phyloP scores from a whole-genome alignment of 1,139 yeast genomes.

The Schizosaccharomyces versatilis region DNA sequence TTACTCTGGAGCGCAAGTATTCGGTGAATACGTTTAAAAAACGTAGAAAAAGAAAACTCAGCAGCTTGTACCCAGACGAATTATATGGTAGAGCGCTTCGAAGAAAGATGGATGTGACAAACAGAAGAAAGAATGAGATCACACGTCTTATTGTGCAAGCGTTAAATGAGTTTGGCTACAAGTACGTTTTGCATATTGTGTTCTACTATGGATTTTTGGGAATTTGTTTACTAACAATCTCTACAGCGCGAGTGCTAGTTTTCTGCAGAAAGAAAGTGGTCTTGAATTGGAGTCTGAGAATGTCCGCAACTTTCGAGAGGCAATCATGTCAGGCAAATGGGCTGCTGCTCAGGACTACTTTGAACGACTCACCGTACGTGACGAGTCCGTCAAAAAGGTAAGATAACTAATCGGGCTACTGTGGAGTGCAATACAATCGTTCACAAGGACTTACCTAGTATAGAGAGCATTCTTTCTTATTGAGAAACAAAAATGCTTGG shows the following conservation, averaged over 20 bases:
- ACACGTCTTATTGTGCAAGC: constrained; percentile 30
- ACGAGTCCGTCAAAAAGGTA: constrained; percentile 12
- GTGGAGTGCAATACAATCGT: constrained; percentile 2
- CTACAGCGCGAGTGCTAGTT: constrained; percentile 18
- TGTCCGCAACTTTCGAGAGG: constrained; percentile 23
- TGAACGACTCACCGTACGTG: constrained; percentile 17
- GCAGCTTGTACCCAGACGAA: too few species aligned
- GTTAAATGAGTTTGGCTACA: constrained; percentile 29
- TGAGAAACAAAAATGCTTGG: constrained; percentile 22
- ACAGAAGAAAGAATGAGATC: constrained; percentile 19
- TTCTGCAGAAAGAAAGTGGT: constrained; percentile 25
- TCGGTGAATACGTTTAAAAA: too few species aligned
- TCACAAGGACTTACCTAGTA: constrained; percentile 5
- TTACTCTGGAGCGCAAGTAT: too few species aligned
- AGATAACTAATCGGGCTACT: background rate
- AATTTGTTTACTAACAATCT: background rate
- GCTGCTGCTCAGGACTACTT: constrained; percentile 22
- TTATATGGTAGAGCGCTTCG: background rate
- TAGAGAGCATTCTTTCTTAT: constrained; percentile 16
- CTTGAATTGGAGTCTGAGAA: constrained; percentile 19
- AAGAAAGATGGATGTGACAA: background rate
- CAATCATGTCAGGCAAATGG: constrained; percentile 26
- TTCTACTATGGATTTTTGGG: constrained; percentile 9
- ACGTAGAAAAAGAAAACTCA: too few species aligned
- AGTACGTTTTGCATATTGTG: constrained; percentile 10